Evolutionary conservation across 2,329 filamentous ascomycete species (phyloP).

Genomic region (Bipolaris sorokiniana): DNA sequence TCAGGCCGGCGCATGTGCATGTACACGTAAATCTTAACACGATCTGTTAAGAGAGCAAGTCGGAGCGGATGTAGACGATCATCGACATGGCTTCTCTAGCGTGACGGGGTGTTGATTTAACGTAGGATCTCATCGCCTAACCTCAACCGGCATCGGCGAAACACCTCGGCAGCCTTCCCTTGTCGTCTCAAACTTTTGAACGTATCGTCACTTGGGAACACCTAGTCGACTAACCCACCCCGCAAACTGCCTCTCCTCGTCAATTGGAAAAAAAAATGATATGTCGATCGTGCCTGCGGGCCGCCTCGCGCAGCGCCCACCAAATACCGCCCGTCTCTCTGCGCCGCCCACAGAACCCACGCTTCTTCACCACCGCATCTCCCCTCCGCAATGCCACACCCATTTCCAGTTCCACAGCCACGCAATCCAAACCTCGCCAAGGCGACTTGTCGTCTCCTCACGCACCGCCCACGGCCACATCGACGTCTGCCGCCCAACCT

Average conservation of each 20-base stretch:
- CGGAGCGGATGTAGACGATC: not conserved
- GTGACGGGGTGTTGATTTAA: not conserved
- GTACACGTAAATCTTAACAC: not conserved
- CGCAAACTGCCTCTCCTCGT: conserved; percentile 1
- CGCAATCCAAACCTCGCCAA: conserved; percentile 36
- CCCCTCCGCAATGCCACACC: conserved; percentile 32
- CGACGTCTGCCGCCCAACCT: conserved; percentile 54
- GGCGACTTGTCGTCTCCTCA: conserved; percentile 32
- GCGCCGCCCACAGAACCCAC: conserved; percentile 21
- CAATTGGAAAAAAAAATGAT: conserved; percentile 46
- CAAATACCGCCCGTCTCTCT: conserved; percentile 7
- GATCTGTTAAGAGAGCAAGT: not conserved
- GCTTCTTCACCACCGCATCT: conserved; percentile 37
- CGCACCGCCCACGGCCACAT: conserved; percentile 51
- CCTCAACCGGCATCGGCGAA: conserved; percentile 15
- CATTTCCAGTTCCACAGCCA: conserved; percentile 34
- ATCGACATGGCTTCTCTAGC: not conserved
- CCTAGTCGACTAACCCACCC: not conserved
- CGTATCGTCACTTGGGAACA: not conserved
- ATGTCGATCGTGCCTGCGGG: conserved; percentile 48
- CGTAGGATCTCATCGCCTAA: conserved; percentile 1
- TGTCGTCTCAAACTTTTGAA: conserved; percentile 27
- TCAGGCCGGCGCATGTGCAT: not conserved
- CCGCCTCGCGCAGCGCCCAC: conserved; percentile 40
- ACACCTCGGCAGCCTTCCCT: conserved; percentile 15